Base-by-base conservation (phyloP, 176 grass and related monocot species). In the Carex kokanica region DNA sequence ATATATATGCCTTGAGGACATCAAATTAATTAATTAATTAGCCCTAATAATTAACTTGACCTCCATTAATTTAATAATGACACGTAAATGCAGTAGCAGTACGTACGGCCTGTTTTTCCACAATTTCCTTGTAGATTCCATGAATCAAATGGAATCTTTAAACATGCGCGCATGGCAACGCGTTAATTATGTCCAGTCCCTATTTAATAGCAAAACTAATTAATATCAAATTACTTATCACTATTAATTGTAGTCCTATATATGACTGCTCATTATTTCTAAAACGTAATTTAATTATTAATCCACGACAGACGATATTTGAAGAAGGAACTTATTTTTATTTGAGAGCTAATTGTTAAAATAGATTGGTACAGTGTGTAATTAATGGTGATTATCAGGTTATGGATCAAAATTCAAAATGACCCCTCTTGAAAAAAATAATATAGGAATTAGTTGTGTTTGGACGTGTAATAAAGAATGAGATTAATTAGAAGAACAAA, bases 171-270 rank as follows among this genome's bases (percentile, higher is more conserved):
- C 36, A 38, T 41, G 32, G 24, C 31, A 51, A 64, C 79, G 60
- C 79, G 58, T 27, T 27, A 27, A 27, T 81, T 81, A 64, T 81
- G 36, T 81, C n/a, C 2, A 7, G 47, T 64, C 15, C 16, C 18
- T 80, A 75, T 78, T 78, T 59, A 78, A 25, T 52, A 52, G 23
- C 5, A 15, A 56, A 78, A 20, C 57, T 6, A 81, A 81, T 64
- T 12, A 81, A 81, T 51, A 27, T 64, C 51, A 64, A 62, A 64
- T 64, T 81, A 64, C 5, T 62, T 45, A 64, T 16, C 13, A 5
- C n/a, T 32, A n/a, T n/a, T n/a, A n/a, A n/a, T n/a, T 38, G 20
- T 18, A 60, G 21, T 17, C 47, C 38, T n/a, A n/a, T n/a, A n/a
- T n/a, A n/a, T n/a, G n/a, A n/a, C n/a, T n/a, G n/a, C n/a, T n/a